Evolutionary conservation across 139 green algal species (phyloP).

Genomic region (Coelastrella sp.): DNA sequence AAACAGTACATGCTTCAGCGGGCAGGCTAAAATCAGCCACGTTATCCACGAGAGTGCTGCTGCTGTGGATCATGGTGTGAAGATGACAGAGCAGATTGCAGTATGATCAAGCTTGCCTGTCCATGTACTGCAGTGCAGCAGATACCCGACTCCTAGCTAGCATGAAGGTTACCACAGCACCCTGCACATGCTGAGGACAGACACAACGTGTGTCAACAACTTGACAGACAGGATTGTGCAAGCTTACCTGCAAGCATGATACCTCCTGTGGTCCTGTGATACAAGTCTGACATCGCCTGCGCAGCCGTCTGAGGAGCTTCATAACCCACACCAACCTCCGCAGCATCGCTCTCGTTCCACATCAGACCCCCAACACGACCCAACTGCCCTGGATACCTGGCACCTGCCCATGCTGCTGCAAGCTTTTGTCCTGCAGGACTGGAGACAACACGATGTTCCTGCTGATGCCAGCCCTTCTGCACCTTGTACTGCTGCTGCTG

Average conservation of each 20-base stretch:
- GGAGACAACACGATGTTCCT: too few species aligned
- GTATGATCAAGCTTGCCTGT: too few species aligned
- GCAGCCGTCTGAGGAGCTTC: conserved; percentile 28
- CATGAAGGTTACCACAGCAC: too few species aligned
- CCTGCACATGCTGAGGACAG: too few species aligned
- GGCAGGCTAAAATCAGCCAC: neutral
- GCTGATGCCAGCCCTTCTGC: neutral
- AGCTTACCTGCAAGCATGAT: conserved; percentile 22
- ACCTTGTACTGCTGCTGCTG: neutral
- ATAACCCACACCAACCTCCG: neutral
- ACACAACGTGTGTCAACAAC: too few species aligned
- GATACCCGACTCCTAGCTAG: too few species aligned
- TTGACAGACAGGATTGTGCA: too few species aligned
- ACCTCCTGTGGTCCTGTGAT: neutral
- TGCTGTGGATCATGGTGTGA: too few species aligned
- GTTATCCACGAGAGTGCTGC: too few species aligned
- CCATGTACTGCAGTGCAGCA: too few species aligned
- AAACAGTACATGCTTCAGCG: neutral
- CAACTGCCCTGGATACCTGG: neutral
- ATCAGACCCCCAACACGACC: neutral
- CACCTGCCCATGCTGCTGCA: conserved; percentile 27
- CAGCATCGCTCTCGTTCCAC: neutral
- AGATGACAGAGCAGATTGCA: too few species aligned
- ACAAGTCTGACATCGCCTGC: neutral
- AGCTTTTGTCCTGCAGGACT: neutral